phyloP scores from a whole-genome alignment of 768 basidiomycete genomes.

The Suillus alpinus region DNA sequence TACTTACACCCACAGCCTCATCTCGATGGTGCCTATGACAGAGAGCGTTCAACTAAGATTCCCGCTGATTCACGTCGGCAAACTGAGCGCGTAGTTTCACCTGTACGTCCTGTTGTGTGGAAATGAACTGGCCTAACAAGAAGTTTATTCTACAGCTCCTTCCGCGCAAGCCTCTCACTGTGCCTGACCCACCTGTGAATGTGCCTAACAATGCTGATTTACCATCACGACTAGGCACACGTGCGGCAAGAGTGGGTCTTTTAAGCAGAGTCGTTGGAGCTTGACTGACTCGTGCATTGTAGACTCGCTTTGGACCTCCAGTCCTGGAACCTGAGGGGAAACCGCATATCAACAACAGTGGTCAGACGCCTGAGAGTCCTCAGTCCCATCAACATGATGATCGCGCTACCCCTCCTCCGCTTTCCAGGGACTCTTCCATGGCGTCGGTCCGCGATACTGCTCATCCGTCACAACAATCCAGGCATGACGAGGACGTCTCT shows the following conservation, averaged over 20 bases:
- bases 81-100: conserved; percentile 16
- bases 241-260: neutral
- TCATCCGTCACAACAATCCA: conserved; percentile 6
- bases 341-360: neutral
- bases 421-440: conserved; percentile 29
- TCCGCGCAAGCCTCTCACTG: neutral
- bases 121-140: no score
- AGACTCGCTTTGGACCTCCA: conserved; percentile 35
- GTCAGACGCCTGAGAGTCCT: conserved; percentile 16
- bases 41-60: conserved; percentile 5
- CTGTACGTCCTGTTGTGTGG: conserved; percentile 13
- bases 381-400: conserved; percentile 12
- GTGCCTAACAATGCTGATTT: neutral
- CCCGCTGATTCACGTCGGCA: conserved; percentile 8
- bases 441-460: conserved; percentile 12
- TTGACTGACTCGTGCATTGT: neutral
- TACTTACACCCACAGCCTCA: conserved; percentile 14
- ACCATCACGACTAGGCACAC: neutral
- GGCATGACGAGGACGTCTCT: neutral
- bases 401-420: conserved; percentile 27
- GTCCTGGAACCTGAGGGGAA: conserved; percentile 3
- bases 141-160: neutral
- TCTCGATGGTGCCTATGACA: conserved; percentile 7
- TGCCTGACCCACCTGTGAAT: neutral
- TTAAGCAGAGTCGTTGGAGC: neutral